These are phyloP conservation scores for Talaromyces funiculosus DNA, from an alignment of 2,329 filamentous ascomycete species.

Conservation along the genomic window DNA sequence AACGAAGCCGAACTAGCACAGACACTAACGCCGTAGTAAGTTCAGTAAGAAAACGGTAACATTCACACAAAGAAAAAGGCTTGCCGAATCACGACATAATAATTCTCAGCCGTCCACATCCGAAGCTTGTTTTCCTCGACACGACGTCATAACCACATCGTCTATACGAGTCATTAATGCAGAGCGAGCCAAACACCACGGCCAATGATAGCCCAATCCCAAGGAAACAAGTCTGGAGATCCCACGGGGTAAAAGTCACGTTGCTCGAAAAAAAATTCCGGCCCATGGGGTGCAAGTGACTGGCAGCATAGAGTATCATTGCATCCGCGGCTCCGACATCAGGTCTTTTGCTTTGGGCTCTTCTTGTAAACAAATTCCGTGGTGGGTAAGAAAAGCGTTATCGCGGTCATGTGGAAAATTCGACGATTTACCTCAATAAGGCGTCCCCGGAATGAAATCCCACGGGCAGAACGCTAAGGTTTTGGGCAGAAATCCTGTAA, in stretches of 20 bases:
- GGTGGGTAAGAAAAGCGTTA: neutral
- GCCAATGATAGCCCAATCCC: neutral
- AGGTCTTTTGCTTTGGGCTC: neutral
- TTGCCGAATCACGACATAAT: neutral
- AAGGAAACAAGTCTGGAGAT: neutral
- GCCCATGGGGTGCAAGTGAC: conserved; percentile 2
- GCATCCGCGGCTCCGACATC: conserved; percentile 1
- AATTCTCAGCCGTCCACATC: neutral
- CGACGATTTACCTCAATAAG: neutral
- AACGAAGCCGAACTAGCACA: neutral
- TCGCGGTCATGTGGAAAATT: neutral
- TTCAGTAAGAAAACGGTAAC: neutral
- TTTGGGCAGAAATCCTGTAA: neutral
- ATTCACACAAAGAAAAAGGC: neutral
- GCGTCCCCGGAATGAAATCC: neutral
- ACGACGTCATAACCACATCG: neutral
- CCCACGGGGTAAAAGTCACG: conserved; percentile 4
- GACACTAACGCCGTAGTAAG: neutral
- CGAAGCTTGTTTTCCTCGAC: neutral
- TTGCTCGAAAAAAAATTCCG: neutral
- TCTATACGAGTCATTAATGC: neutral
- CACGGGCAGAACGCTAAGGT: neutral
- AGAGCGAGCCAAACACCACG: neutral
- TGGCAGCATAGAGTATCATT: neutral
- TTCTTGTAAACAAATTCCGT: neutral